These are phyloP conservation scores for Insectozyma bohioensis DNA, from an alignment of 1,139 yeast species.

Conservation along the genomic window DNA sequence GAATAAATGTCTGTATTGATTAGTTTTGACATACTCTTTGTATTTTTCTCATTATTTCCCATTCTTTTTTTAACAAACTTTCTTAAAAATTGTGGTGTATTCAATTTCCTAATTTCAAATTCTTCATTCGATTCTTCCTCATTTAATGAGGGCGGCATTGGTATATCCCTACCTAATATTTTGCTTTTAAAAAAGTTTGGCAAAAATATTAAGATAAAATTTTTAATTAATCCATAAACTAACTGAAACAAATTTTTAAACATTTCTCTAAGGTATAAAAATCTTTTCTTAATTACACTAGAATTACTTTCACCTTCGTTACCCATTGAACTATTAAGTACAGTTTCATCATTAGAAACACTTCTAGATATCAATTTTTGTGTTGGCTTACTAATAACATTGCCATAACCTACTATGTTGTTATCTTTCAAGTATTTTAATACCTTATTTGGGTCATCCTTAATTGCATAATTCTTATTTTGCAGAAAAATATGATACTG, in stretches of 20 bases:
- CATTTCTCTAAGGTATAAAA: slow-evolving; percentile 20
- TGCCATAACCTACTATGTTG: slow-evolving; percentile 30
- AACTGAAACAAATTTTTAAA: slow-evolving; percentile 24
- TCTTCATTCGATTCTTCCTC: slow-evolving; percentile 22
- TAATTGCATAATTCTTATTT: too few relatives aligned
- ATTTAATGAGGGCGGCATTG: too few relatives aligned
- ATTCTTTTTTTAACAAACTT: slow-evolving; percentile 20
- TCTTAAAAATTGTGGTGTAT: slow-evolving; percentile 28
- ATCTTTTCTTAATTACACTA: slow-evolving; percentile 26
- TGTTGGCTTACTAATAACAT: slow-evolving; percentile 32
- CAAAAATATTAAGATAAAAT: slow-evolving; percentile 11
- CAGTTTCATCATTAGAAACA: slow-evolving; percentile 1
- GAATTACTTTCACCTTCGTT: slow-evolving; percentile 15
- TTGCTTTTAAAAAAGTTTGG: slow-evolving; percentile 6
- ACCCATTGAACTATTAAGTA: slow-evolving; percentile 4
- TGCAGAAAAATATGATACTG: slow-evolving; percentile 4
- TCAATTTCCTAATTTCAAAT: slow-evolving; percentile 21
- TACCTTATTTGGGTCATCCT: slow-evolving; percentile 12
- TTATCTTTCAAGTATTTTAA: slow-evolving; percentile 19
- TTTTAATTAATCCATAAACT: slow-evolving; percentile 20
- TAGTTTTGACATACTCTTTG: slow-evolving; percentile 1
- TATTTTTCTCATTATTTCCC: not conserved
- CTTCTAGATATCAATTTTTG: slow-evolving; percentile 24
- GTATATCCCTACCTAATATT: too few relatives aligned
- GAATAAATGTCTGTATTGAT: slow-evolving; percentile 23